Base-by-base conservation (phyloP, 768 basidiomycete species). In the Rhodosporidiobolus odoratus region DNA sequence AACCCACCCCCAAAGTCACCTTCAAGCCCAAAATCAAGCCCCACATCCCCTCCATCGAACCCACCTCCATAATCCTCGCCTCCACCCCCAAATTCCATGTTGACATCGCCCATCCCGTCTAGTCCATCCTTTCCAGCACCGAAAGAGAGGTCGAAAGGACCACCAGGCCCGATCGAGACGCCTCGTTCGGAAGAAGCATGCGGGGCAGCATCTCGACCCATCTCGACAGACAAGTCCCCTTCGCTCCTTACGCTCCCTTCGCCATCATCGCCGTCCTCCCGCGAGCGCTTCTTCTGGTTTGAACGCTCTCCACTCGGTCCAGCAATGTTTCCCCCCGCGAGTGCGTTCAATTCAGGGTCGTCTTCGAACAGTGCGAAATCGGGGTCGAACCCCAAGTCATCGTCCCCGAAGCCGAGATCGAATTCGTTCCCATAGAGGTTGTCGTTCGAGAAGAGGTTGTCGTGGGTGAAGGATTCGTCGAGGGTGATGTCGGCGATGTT, bases 401-500 rank as follows among this genome's bases (percentile, higher is more conserved):
- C 35, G 0, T 9, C 59, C 6, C 62, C 73, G 43, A 68, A 45
- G 34, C 69, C 75, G 53, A 72, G 38, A 75, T 88, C 86, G 62
- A 92, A 84, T 64, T 88, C 90, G 37, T 92, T 82, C 78, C 91
- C 90, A 37, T 89, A 77, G 48, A 86, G 87, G 77, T 88, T 89
- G 65, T 88, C 86, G 60, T 91, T 84, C 62, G 87, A 88, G 76
- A 87, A 91, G 38, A 90, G 57, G 63, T 63, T 80, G 13, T 78
- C 77, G 69, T 83, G 83, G 63, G 86, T 85, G 40, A 86, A 78
- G 77, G 87, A 87, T 2, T 86, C 85, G 45, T 86, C 86, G 47
- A 95, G 88, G 1, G 92, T 95, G 76, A 95, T 93, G 74, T 95
- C 92, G 16, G 90, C 90, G 25, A 73, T 91, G 89, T 63, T 90